phyloP scores from a whole-genome alignment of 2,329 filamentous ascomycete species.

The Bipolaris gigantea region DNA sequence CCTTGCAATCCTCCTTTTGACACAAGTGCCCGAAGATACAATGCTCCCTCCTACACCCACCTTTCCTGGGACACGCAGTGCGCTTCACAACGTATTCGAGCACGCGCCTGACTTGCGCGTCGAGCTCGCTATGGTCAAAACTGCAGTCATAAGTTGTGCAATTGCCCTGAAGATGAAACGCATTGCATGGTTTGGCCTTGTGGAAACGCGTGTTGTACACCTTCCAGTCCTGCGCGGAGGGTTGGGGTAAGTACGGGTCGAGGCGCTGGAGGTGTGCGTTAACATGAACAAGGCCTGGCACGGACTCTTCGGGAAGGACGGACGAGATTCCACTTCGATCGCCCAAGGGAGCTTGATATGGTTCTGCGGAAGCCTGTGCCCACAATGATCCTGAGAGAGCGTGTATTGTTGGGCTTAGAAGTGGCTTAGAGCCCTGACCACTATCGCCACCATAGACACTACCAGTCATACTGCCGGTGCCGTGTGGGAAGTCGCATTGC shows the following conservation, averaged over 20 bases:
- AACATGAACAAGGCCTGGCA: slow-evolving; percentile 46
- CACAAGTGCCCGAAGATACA: slow-evolving; percentile 55
- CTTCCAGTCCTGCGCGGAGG: slow-evolving; percentile 43
- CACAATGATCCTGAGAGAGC: neutral
- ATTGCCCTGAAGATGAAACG: slow-evolving; percentile 48
- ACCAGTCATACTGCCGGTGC: neutral
- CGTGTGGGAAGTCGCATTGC: slow-evolving; percentile 28
- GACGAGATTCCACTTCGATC: slow-evolving; percentile 20
- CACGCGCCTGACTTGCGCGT: slow-evolving; percentile 44
- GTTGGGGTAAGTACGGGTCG: slow-evolving; percentile 48
- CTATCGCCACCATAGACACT: neutral
- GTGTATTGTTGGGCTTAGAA: neutral
- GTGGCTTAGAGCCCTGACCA: neutral
- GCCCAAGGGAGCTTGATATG: neutral
- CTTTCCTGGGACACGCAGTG: slow-evolving; percentile 47
- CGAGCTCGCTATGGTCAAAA: slow-evolving; percentile 53
- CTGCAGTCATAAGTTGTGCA: slow-evolving; percentile 44
- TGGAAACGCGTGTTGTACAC: slow-evolving; percentile 43
- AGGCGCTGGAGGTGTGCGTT: slow-evolving; percentile 54
- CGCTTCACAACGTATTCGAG: slow-evolving; percentile 51
- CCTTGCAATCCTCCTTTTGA: slow-evolving; percentile 36
- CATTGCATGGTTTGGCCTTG: slow-evolving; percentile 54
- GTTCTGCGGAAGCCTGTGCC: neutral
- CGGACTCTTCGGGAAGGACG: slow-evolving; percentile 17
- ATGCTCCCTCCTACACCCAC: slow-evolving; percentile 47